Conservation (phyloP, 371 early-diverging fungal species). For the Lichtheimia ramosa region DNA sequence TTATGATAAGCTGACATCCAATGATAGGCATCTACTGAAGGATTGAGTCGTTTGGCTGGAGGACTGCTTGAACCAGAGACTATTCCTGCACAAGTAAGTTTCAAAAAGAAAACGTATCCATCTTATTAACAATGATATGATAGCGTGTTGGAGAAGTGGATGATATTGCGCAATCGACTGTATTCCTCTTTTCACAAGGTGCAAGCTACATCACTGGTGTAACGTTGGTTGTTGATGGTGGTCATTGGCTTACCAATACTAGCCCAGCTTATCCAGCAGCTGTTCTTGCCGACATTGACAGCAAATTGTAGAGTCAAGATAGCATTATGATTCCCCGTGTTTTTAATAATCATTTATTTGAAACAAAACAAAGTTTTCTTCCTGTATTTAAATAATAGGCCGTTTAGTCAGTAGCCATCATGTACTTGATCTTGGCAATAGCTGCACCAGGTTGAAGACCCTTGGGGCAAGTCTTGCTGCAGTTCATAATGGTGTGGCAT, state of each 20-base stretch:
- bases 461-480: constrained; percentile 95
- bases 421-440: constrained; percentile 94
- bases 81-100: constrained; percentile 36
- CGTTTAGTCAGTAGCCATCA: constrained; percentile 84
- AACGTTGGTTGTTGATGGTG: constrained; percentile 73
- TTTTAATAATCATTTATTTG: not conserved
- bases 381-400: not conserved
- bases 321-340: not conserved
- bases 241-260: constrained; percentile 50
- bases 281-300: constrained; percentile 11
- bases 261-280: constrained; percentile 26
- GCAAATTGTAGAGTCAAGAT: not conserved
- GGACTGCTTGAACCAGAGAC: constrained; percentile 15
- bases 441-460: constrained; percentile 95
- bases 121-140: not conserved
- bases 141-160: constrained; percentile 56
- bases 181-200: constrained; percentile 70
- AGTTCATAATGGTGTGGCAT: constrained; percentile 99
- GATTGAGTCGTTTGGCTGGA: constrained; percentile 13
- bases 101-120: not conserved
- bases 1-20: not conserved
- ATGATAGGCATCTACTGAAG: not conserved
- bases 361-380: constrained; percentile 1
- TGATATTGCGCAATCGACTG: constrained; percentile 73
- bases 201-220: constrained; percentile 61